A percentile compares a stretch with the other conserved stretches of the same genome.
These are phyloP conservation scores for Diaporthe capsici DNA, from an alignment of 2,329 filamentous ascomycete species.

Conservation along the genomic window DNA sequence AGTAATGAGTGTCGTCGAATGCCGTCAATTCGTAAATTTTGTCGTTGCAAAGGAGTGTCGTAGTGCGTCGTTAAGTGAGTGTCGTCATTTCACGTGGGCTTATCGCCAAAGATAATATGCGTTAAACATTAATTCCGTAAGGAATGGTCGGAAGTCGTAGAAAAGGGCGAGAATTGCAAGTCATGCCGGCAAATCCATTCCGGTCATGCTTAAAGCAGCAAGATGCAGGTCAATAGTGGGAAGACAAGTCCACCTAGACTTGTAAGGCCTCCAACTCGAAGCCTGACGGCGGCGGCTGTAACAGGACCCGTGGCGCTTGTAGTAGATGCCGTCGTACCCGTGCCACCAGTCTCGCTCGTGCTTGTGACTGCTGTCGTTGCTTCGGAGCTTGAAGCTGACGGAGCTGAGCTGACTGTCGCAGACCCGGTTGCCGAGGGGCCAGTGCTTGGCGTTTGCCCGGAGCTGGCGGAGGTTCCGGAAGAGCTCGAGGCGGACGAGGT, in stretches of 20 bases:
- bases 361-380: constrained; percentile 6
- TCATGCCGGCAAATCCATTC: neutral
- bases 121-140: constrained; percentile 37
- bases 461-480: constrained; percentile 31
- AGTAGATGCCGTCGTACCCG: constrained; percentile 3
- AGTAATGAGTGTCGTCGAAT: constrained; percentile 18
- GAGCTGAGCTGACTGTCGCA: neutral
- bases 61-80: constrained; percentile 26
- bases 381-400: constrained; percentile 17
- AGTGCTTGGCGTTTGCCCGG: constrained; percentile 31
- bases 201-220: constrained; percentile 30
- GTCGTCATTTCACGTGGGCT: constrained; percentile 22
- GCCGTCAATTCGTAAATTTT: constrained; percentile 8
- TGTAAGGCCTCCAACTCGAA: constrained; percentile 18
- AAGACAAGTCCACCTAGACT: constrained; percentile 28
- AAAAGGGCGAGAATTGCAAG: neutral
- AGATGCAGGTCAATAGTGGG: constrained; percentile 35
- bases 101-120: neutral
- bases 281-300: constrained; percentile 14
- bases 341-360: constrained; percentile 12
- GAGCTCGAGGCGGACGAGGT: constrained; percentile 20
- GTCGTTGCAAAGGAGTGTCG: constrained; percentile 24
- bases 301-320: constrained; percentile 22
- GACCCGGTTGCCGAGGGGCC: constrained; percentile 34
- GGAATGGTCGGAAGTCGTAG: constrained; percentile 26